Percentiles rank a stretch among this genome's conserved stretches.
Conservation (phyloP, 2,329 filamentous ascomycete species). For the Curvularia eragrostidis region DNA sequence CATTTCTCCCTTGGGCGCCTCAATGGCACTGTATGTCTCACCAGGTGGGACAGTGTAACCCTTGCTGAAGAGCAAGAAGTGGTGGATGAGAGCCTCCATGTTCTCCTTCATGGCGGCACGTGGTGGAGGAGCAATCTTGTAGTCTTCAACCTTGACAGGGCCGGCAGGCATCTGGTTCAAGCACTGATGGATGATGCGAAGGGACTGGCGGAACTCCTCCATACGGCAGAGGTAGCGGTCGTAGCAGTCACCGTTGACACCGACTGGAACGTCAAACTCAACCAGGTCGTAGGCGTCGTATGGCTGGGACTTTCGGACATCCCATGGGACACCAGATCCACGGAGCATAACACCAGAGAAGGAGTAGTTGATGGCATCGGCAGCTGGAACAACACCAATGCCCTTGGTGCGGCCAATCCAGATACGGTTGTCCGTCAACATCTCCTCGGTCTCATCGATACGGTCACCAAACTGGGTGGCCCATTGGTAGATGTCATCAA, state of each 20-base stretch:
- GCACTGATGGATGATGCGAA: conserved; percentile 98
- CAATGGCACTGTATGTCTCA: conserved; percentile 97
- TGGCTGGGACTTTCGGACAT: conserved; percentile 93
- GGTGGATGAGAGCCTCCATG: conserved; percentile 99
- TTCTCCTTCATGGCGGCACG: conserved; percentile 99
- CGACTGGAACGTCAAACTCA: conserved; percentile 97
- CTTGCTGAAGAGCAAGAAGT: conserved; percentile 99
- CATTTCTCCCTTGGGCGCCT: conserved; percentile 99
- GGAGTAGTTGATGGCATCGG: conserved; percentile 94
- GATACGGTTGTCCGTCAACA: conserved; percentile 98
- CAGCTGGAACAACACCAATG: conserved; percentile 87
- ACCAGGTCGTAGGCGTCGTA: conserved; percentile 98
- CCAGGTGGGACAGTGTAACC: conserved; percentile 96
- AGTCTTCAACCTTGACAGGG: conserved; percentile 94
- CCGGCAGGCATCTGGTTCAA: conserved; percentile 98
- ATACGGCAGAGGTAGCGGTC: conserved; percentile 98
- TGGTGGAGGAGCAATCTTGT: conserved; percentile 97
- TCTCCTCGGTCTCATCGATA: conserved; percentile 97
- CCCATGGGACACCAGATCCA: conserved; percentile 94
- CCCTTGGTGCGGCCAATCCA: conserved; percentile 95
- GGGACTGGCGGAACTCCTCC: conserved; percentile 98
- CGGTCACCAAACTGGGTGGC: conserved; percentile 98
- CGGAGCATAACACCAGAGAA: conserved; percentile 98
- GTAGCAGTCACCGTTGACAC: conserved; percentile 97
- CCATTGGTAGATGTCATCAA: conserved; percentile 99